Evolutionary conservation across 2,329 filamentous ascomycete genomes (phyloP).

Genomic region (Cladophialophora yegresii): DNA sequence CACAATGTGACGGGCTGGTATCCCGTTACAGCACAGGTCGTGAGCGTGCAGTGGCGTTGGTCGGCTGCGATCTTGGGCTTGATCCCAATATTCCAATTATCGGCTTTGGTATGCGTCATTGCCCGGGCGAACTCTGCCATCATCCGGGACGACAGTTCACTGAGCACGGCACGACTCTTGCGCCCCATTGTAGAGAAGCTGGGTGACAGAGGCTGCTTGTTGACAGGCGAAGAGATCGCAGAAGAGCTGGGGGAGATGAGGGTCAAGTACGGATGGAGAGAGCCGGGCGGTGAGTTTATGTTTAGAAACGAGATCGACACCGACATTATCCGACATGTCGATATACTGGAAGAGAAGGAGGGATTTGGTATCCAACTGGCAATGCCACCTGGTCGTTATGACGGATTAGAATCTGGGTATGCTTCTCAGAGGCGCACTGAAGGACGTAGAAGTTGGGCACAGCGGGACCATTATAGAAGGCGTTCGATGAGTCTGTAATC

Average conservation of each 20-base stretch:
- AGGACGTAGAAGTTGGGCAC: not conserved
- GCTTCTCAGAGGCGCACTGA: not conserved
- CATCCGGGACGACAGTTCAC: slow-evolving; percentile 33
- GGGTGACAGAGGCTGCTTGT: slow-evolving; percentile 32
- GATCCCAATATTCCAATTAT: slow-evolving; percentile 31
- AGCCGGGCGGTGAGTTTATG: slow-evolving; percentile 16
- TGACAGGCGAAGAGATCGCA: slow-evolving; percentile 34
- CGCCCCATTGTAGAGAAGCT: slow-evolving; percentile 35
- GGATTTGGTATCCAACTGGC: slow-evolving; percentile 25
- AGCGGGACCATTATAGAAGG: not conserved
- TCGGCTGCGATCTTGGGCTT: slow-evolving; percentile 30
- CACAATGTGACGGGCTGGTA: slow-evolving; percentile 76
- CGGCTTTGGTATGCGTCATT: slow-evolving; percentile 32
- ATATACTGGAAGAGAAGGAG: slow-evolving; percentile 31
- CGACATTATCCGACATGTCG: slow-evolving; percentile 28
- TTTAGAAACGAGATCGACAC: slow-evolving; percentile 29
- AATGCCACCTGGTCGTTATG: slow-evolving; percentile 29
- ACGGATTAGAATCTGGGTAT: slow-evolving; percentile 8
- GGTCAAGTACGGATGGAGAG: slow-evolving; percentile 35
- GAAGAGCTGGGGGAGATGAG: slow-evolving; percentile 28
- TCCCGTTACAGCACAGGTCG: slow-evolving; percentile 80
- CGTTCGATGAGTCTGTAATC: slow-evolving; percentile 17
- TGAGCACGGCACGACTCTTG: slow-evolving; percentile 33
- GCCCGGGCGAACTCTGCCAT: slow-evolving; percentile 35
- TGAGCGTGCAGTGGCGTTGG: slow-evolving; percentile 67